Percentiles rank a stretch among this genome's conserved stretches.
Evolutionary conservation across 2,329 filamentous ascomycete genomes (phyloP).

Genomic region (Helotiales sp.): DNA sequence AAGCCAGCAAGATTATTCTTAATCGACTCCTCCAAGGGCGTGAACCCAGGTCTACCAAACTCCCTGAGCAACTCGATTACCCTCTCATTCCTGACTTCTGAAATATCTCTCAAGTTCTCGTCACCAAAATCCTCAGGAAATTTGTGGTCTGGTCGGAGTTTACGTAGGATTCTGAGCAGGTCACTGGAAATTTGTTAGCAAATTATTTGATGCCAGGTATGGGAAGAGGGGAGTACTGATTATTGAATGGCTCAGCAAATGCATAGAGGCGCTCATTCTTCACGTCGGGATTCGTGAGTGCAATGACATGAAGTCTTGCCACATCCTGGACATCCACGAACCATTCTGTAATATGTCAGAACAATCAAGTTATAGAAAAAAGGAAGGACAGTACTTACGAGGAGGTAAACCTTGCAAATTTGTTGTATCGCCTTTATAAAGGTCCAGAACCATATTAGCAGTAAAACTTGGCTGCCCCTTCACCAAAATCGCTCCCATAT

Average conservation of each 20-base stretch:
- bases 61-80: constrained; percentile 23
- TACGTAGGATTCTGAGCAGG: constrained; percentile 27
- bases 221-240: constrained; percentile 19
- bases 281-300: constrained; percentile 30
- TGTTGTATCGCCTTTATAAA: constrained; percentile 28
- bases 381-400: too few species aligned
- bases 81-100: constrained; percentile 22
- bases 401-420: constrained; percentile 9
- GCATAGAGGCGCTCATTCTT: constrained; percentile 30
- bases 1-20: constrained; percentile 5
- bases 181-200: constrained; percentile 1
- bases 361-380: too few species aligned
- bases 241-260: constrained; percentile 29
- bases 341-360: constrained; percentile 8
- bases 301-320: constrained; percentile 34
- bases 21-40: constrained; percentile 17
- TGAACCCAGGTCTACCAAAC: constrained; percentile 18
- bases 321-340: constrained; percentile 39
- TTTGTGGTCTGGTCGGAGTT: constrained; percentile 25
- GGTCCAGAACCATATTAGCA: constrained; percentile 13
- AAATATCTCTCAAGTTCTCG: constrained; percentile 19
- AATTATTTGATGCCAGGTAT: not conserved
- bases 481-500: constrained; percentile 19
- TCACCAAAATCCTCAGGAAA: constrained; percentile 26
- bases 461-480: constrained; percentile 23